Percentiles rank a stretch among this genome's conserved stretches.
Conservation (phyloP, 495 filamentous ascomycete species). For the Trichoderma gamsii region DNA sequence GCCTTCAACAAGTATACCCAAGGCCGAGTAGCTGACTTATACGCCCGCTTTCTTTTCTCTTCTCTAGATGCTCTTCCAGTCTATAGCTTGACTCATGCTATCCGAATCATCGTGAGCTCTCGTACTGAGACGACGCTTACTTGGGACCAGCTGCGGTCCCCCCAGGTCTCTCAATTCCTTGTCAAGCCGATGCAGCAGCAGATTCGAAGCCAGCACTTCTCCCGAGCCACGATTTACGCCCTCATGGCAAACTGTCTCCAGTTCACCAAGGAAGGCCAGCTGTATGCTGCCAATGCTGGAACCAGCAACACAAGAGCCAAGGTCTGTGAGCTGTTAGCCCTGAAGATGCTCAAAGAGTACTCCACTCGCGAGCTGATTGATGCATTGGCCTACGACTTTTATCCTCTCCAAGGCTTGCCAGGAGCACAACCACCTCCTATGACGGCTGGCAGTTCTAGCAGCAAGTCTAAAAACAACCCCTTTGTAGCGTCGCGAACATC, state of each 20-base stretch:
- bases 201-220: conserved; percentile 72
- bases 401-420: conserved; percentile 71
- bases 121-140: conserved; percentile 84
- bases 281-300: conserved; percentile 75
- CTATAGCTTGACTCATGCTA: conserved; percentile 83
- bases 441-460: conserved; percentile 26
- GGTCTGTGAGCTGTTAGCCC: conserved; percentile 86
- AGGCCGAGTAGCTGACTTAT: conserved; percentile 9
- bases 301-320: conserved; percentile 75
- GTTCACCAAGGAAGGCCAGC: conserved; percentile 78
- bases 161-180: conserved; percentile 91
- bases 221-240: conserved; percentile 78
- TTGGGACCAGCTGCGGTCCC: conserved; percentile 94
- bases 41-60: neutral
- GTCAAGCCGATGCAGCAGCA: conserved; percentile 86
- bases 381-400: conserved; percentile 88
- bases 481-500: conserved; percentile 67
- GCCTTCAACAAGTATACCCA: conserved; percentile 6
- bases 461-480: conserved; percentile 25
- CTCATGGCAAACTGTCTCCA: conserved; percentile 90
- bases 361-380: conserved; percentile 82
- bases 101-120: conserved; percentile 71
- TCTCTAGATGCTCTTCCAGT: conserved; percentile 57
- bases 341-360: conserved; percentile 84
- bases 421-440: conserved; percentile 42